Base-by-base conservation (phyloP, 2,329 filamentous ascomycete genomes). In the Neoarthrinium moseri region DNA sequence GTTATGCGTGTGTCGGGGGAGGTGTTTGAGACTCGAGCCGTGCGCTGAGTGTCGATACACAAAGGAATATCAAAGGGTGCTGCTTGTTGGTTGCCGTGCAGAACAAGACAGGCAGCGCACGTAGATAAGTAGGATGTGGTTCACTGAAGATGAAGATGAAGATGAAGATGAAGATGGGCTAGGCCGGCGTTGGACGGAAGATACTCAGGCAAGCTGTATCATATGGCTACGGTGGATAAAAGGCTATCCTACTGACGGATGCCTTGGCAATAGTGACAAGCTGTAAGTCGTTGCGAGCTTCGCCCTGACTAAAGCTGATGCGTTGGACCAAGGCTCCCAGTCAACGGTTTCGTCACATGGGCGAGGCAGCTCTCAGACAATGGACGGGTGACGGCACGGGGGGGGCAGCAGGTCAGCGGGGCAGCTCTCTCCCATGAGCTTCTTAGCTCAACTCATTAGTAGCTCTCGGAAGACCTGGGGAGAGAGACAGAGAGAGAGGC, bases 301-400 rank as follows among this genome's bases (percentile, higher is more conserved):
- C n/a, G n/a, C n/a, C n/a, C n/a, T n/a, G n/a, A n/a, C n/a, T 29
- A 29, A 29, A 29, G 26, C n/a, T 29, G 26, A 29, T 7, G n/a
- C 8, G n/a, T n/a, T 29, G 8, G 26, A 30, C 29, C 39, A 18
- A 43, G 39, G 39, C 39, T 18, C 3, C 39, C 27, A 43, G 39
- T 43, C 39, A 34, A 43, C 37, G 15, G 39, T 43, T 43, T 24
- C 39, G 39, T 43, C 39, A 43, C 39, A 43, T 43, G 39, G 39
- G 11, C 23, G 39, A 43, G 39, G 39, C 39, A 43, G 27, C 39
- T 43, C 39, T 21, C 21, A 43, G 26, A 43, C 27, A 43, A 22
- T 7, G 26, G 39, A 43, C 33, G 39, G 27, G 27, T 12, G 37
- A 40, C 30, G 37, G 37, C n/a, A n/a, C n/a, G n/a, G 26, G 26